Percentiles rank a stretch among this genome's conserved stretches.
Conservation (phyloP, 2,329 filamentous ascomycete genomes). For the Colletotrichum chrysophilum region DNA sequence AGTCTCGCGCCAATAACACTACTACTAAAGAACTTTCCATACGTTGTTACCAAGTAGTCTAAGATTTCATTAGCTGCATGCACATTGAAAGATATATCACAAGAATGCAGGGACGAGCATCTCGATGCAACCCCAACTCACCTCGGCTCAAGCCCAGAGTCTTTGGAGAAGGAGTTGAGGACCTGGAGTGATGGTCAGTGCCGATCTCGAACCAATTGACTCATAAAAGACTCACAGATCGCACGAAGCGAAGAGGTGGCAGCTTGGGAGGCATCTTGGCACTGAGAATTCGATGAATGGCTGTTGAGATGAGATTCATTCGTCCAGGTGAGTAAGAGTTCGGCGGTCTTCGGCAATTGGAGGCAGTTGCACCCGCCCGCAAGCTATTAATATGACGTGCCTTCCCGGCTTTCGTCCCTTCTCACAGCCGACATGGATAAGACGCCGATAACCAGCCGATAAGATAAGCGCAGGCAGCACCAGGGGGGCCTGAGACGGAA, state of each 20-base stretch:
- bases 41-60: conserved; percentile 50
- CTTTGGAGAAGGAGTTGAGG: conserved; percentile 82
- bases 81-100: not conserved
- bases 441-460: not conserved
- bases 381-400: conserved; percentile 3
- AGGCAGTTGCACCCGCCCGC: not conserved
- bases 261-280: conserved; percentile 17
- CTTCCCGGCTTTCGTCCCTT: not conserved
- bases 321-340: not conserved
- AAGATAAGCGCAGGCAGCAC: not conserved
- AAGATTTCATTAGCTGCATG: not conserved
- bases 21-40: not conserved
- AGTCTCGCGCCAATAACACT: not conserved
- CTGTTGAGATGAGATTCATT: not conserved
- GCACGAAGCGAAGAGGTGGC: conserved; percentile 39
- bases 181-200: conserved; percentile 58
- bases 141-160: conserved; percentile 90
- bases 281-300: not conserved
- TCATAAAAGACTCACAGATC: conserved; percentile 55
- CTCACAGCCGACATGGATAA: not conserved
- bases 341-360: conserved; percentile 12
- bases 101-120: not conserved
- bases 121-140: conserved; percentile 41
- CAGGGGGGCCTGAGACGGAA: conserved; percentile 9
- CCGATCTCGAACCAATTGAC: not conserved